phyloP scores from a whole-genome alignment of 495 filamentous ascomycete species.

The Penicillium bovifimosum region DNA sequence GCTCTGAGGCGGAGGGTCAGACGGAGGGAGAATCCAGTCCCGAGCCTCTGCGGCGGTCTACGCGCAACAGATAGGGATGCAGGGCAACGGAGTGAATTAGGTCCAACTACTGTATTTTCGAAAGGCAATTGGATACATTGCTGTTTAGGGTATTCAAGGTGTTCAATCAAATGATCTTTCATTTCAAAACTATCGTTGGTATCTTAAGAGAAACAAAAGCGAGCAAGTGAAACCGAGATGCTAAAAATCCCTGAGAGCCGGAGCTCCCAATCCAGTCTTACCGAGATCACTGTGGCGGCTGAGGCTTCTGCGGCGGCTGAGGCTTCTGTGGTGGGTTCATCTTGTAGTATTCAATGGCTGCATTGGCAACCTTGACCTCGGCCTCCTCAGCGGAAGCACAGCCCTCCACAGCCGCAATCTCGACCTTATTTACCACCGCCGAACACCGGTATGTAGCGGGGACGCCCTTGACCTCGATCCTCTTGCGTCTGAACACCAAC shows the following conservation, averaged over 20 bases:
- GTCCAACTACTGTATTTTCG: neutral
- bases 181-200: no score
- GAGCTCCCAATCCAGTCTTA: neutral
- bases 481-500: conserved; percentile 18
- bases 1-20: conserved; percentile 15
- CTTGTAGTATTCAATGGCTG: no score
- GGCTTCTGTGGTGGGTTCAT: no score
- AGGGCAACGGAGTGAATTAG: conserved; percentile 13
- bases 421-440: conserved; percentile 5
- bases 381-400: conserved; percentile 25
- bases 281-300: no score
- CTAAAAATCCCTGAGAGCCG: neutral
- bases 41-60: conserved; percentile 21
- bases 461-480: conserved; percentile 3
- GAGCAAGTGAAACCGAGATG: neutral
- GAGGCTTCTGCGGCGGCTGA: no score
- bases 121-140: neutral
- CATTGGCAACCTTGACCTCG: conserved; percentile 23
- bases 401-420: conserved; percentile 2
- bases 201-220: neutral
- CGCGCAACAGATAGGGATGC: conserved; percentile 17
- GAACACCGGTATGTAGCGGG: conserved; percentile 2
- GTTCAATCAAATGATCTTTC: no score
- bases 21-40: conserved; percentile 6
- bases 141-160: no score